Conservation (phyloP, 495 filamentous ascomycete species). For the Tuber aestivum region DNA sequence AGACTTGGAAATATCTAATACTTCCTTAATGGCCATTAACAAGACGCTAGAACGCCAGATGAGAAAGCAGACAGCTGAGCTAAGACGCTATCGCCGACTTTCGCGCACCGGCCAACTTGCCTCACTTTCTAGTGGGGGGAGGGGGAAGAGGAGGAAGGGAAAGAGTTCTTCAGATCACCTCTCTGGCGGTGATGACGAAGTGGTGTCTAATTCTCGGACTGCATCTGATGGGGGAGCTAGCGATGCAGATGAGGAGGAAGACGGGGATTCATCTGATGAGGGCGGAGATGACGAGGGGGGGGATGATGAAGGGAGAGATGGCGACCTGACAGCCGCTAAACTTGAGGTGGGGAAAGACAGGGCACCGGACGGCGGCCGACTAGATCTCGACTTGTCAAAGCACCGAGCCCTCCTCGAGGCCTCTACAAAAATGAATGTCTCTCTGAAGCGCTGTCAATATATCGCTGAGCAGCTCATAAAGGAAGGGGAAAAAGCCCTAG, state of each 20-base stretch:
- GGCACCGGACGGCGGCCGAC: constrained; percentile 63
- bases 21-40: constrained; percentile 94
- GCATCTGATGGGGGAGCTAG: constrained; percentile 21
- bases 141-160: constrained; percentile 32
- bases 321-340: constrained; percentile 26
- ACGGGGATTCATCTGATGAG: constrained; percentile 45
- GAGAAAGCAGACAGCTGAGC: constrained; percentile 80
- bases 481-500: constrained; percentile 79
- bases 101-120: constrained; percentile 71
- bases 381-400: constrained; percentile 75
- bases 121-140: constrained; percentile 39
- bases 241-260: constrained; percentile 42
- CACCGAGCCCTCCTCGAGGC: constrained; percentile 83
- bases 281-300: constrained; percentile 48
- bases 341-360: constrained; percentile 27
- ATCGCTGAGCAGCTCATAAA: constrained; percentile 85
- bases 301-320: constrained; percentile 49
- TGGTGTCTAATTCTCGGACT: background rate
- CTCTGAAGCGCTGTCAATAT: constrained; percentile 74
- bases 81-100: constrained; percentile 74
- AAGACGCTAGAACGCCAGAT: constrained; percentile 84
- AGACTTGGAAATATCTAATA: constrained; percentile 97
- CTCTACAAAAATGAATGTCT: constrained; percentile 89
- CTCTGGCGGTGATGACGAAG: constrained; percentile 6
- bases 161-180: constrained; percentile 19